These are phyloP conservation scores for Aspergillus udagawae DNA, from an alignment of 2,329 filamentous ascomycete species.

Conservation along the genomic window DNA sequence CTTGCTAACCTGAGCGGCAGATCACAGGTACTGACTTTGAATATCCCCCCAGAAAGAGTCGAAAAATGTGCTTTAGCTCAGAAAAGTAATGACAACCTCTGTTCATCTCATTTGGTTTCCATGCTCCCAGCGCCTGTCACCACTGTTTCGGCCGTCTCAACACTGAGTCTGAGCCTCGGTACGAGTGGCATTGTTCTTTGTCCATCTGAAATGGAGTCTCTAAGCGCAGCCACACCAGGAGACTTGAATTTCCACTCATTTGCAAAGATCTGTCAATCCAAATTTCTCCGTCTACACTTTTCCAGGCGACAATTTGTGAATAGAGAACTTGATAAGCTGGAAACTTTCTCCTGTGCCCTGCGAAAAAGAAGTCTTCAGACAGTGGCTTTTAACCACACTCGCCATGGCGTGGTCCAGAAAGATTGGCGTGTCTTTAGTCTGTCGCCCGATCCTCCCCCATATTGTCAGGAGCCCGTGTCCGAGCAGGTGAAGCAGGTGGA, in stretches of 20 bases:
- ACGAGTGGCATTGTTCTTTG: conserved; percentile 13
- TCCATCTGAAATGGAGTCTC: conserved; percentile 9
- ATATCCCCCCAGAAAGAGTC: conserved; percentile 12
- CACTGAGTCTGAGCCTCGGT: conserved; percentile 12
- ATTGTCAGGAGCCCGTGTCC: no score
- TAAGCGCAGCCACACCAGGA: conserved; percentile 8
- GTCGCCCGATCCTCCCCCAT: background rate
- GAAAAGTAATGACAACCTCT: conserved; percentile 13
- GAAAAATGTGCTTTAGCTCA: conserved; percentile 10
- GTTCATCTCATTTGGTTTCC: conserved; percentile 8
- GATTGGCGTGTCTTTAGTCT: conserved; percentile 14
- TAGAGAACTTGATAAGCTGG: conserved; percentile 10
- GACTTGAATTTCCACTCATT: conserved; percentile 11
- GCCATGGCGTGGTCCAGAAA: conserved; percentile 11
- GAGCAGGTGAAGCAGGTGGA: background rate
- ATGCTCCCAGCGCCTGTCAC: conserved; percentile 9
- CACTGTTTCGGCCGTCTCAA: conserved; percentile 15
- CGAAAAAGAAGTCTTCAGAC: conserved; percentile 8
- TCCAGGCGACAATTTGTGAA: conserved; percentile 14
- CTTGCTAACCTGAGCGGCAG: conserved; percentile 14
- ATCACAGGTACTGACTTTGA: conserved; percentile 15
- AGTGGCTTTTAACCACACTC: conserved; percentile 11
- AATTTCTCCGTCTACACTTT: conserved; percentile 15
- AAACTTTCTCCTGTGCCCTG: conserved; percentile 11
- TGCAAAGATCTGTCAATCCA: conserved; percentile 16